phyloP scores from a whole-genome alignment of 768 basidiomycete species.

The Nevesoporus exiguus region DNA sequence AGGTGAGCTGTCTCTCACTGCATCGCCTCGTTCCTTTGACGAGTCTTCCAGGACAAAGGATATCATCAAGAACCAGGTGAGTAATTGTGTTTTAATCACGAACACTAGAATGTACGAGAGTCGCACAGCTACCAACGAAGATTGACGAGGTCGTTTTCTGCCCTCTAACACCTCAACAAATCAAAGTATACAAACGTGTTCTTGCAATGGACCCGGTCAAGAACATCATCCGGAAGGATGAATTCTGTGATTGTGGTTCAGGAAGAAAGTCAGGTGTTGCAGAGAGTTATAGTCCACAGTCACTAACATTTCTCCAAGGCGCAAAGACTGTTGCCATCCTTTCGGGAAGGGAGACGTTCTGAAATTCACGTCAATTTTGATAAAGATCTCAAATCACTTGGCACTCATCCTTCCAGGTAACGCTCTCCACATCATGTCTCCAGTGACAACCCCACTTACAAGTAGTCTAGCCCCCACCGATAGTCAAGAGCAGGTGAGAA shows the following conservation, averaged over 20 bases:
- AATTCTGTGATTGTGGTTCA: conserved; percentile 70
- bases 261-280: conserved; percentile 42
- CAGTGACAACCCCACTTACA: neutral
- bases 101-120: neutral
- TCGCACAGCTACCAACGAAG: conserved; percentile 74
- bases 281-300: neutral
- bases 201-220: conserved; percentile 63
- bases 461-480: conserved; percentile 56
- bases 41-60: conserved; percentile 58
- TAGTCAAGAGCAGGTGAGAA: conserved; percentile 59
- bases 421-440: conserved; percentile 4
- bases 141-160: conserved; percentile 92
- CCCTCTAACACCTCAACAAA: conserved; percentile 72
- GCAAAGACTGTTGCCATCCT: conserved; percentile 56
- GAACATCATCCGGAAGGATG: conserved; percentile 67
- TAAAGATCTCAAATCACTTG: conserved; percentile 87
- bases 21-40: neutral
- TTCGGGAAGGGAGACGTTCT: conserved; percentile 54
- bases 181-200: conserved; percentile 68
- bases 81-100: neutral
- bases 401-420: conserved; percentile 80
- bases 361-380: conserved; percentile 75
- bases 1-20: conserved; percentile 42
- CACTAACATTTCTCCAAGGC: conserved; percentile 36
- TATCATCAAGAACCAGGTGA: conserved; percentile 67